These are phyloP conservation scores for Spencermartinsiella europaea DNA, from an alignment of 805 yeast genomes.

Conservation along the genomic window DNA sequence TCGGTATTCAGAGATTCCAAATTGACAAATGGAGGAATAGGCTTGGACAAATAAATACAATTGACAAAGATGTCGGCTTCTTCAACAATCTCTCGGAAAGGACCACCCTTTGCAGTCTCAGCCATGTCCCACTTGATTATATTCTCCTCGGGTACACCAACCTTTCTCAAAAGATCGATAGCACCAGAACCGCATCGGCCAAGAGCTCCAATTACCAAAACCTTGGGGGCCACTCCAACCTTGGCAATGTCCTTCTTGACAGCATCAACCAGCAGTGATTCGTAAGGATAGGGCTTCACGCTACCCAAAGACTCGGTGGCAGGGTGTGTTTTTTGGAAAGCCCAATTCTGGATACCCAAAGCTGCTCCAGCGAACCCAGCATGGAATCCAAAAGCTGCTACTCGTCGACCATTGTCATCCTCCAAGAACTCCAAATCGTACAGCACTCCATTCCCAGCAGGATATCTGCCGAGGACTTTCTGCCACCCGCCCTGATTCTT, in stretches of 20 bases:
- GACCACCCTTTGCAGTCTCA: slow-evolving; percentile 96
- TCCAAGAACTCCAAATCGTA: slow-evolving; percentile 94
- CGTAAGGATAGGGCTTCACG: slow-evolving; percentile 78
- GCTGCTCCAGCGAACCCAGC: slow-evolving; percentile 99
- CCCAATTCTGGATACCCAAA: slow-evolving; percentile 90
- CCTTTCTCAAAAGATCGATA: slow-evolving; percentile 69
- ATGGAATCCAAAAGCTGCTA: slow-evolving; percentile 98
- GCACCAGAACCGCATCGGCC: slow-evolving; percentile 99
- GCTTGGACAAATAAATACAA: slow-evolving; percentile 90
- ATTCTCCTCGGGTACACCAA: slow-evolving; percentile 82
- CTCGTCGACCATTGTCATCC: slow-evolving; percentile 94
- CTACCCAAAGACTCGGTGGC: slow-evolving; percentile 63
- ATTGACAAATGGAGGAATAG: slow-evolving; percentile 89
- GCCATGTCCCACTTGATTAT: slow-evolving; percentile 93
- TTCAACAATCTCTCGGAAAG: slow-evolving; percentile 80
- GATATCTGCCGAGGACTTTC: slow-evolving; percentile 82
- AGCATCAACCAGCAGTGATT: slow-evolving; percentile 57
- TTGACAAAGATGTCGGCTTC: slow-evolving; percentile 84
- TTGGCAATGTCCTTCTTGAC: slow-evolving; percentile 47
- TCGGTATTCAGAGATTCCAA: slow-evolving; percentile 57
- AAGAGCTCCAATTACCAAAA: slow-evolving; percentile 89
- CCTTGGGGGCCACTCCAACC: slow-evolving; percentile 67
- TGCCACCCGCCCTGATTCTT: slow-evolving; percentile 98
- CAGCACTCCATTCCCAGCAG: slow-evolving; percentile 82
- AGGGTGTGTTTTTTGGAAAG: slow-evolving; percentile 78